Evolutionary conservation across 768 basidiomycete genomes (phyloP).

Genomic region (Pholiota molesta): DNA sequence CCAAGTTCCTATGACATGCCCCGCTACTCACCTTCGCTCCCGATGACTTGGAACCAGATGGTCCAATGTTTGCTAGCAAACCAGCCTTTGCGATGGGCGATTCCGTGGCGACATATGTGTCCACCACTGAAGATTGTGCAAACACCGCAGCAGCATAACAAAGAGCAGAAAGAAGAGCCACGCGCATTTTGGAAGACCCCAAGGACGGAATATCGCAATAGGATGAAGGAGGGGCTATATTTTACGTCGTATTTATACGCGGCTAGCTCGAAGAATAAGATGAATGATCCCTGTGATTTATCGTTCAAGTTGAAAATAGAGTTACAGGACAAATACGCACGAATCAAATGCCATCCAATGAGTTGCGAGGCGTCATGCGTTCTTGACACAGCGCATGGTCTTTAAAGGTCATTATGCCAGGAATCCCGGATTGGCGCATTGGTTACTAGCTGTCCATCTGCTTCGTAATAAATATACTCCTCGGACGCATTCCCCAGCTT

Average conservation of each 20-base stretch:
- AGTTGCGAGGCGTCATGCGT: not conserved
- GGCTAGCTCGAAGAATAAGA: not conserved
- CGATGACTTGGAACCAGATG: conserved; percentile 51
- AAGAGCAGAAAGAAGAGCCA: conserved; percentile 31
- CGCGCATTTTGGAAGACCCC: conserved; percentile 28
- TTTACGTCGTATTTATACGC: not conserved
- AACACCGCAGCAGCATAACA: conserved; percentile 26
- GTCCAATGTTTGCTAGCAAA: conserved; percentile 75
- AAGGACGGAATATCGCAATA: not conserved
- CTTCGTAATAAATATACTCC: not conserved
- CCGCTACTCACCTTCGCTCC: conserved; percentile 49
- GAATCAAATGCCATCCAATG: not conserved
- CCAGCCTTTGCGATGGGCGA: conserved; percentile 64
- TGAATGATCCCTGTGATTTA: not conserved
- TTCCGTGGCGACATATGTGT: conserved; percentile 55
- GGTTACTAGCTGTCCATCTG: not conserved
- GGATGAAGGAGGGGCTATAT: not conserved
- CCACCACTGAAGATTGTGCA: conserved; percentile 36
- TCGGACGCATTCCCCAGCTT: not conserved
- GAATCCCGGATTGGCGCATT: not conserved
- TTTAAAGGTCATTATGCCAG: not conserved
- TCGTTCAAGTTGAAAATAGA: not conserved
- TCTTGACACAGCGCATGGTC: not conserved
- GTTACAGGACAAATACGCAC: not conserved
- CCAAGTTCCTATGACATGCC: not conserved